Evolutionary conservation across 441 rosid genomes (phyloP).

Genomic region (Erodium trifolium): DNA sequence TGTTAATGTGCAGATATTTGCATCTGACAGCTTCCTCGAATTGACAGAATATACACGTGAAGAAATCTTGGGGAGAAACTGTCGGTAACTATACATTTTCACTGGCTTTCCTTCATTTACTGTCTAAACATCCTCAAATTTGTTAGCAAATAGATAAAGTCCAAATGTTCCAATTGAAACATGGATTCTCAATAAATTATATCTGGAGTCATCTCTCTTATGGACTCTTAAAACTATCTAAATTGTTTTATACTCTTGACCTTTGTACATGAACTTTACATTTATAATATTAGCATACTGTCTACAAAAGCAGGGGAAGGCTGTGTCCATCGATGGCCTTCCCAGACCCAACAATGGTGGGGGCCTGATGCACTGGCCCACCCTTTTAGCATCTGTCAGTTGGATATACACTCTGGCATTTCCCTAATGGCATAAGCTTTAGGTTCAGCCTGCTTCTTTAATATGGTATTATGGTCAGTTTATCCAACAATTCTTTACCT

Average conservation of each 20-base stretch:
- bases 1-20: constrained; percentile 57
- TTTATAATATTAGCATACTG: not conserved
- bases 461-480: not conserved
- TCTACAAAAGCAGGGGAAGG: not conserved
- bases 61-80: constrained; percentile 92
- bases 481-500: not conserved
- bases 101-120: not conserved
- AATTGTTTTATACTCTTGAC: not conserved
- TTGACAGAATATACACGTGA: constrained; percentile 96
- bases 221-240: not conserved
- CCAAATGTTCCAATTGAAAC: constrained; percentile 1
- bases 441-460: not conserved
- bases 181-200: not conserved
- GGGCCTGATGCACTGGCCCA: not conserved
- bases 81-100: constrained; percentile 46
- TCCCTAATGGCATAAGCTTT: not conserved
- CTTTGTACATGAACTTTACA: not conserved
- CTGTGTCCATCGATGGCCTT: not conserved
- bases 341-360: not conserved
- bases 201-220: not conserved
- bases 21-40: constrained; percentile 98
- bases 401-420: not conserved
- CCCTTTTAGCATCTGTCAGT: not conserved
- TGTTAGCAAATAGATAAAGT: not conserved
- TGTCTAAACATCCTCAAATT: constrained; percentile 2